Evolutionary conservation across 495 filamentous ascomycete genomes (phyloP).

Genomic region (Aspergillus taichungensis): DNA sequence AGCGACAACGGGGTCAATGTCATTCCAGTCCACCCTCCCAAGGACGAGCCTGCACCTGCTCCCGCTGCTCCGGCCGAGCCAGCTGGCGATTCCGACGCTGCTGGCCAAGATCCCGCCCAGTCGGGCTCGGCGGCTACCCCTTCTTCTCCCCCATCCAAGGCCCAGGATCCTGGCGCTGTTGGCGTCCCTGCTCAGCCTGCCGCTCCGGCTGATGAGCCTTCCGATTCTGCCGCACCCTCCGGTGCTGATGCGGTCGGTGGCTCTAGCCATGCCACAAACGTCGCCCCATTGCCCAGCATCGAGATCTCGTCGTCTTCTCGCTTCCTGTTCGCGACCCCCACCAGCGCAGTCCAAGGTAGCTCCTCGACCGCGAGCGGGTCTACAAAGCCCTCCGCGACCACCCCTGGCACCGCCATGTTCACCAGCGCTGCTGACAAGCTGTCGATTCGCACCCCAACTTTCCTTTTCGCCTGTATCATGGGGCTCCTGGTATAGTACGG

Average conservation of each 20-base stretch:
- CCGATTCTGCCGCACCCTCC: not conserved
- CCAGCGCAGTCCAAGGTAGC: too few relatives aligned
- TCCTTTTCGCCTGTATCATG: constrained; percentile 12
- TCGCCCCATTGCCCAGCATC: too few relatives aligned
- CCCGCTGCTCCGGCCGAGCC: not conserved
- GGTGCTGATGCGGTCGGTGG: not conserved
- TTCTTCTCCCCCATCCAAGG: too few relatives aligned
- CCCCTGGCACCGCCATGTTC: constrained; percentile 16
- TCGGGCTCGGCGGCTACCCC: constrained; percentile 5
- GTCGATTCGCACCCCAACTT: constrained; percentile 11
- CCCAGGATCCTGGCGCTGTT: not conserved
- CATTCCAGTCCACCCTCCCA: not conserved
- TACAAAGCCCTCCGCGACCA: constrained; percentile 8
- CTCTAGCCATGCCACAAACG: not conserved
- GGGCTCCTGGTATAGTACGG: constrained; percentile 12
- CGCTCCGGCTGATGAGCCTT: not conserved
- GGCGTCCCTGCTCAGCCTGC: not conserved
- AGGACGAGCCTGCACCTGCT: not conserved
- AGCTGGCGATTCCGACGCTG: not conserved
- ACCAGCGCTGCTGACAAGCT: constrained; percentile 21
- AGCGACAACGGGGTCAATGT: too few relatives aligned
- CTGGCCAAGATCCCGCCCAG: not conserved
- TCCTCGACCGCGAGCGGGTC: too few relatives aligned
- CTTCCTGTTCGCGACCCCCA: too few relatives aligned
- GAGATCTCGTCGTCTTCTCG: too few relatives aligned